phyloP scores from a whole-genome alignment of 2,329 filamentous ascomycete species.

The Fusarium sp. region DNA sequence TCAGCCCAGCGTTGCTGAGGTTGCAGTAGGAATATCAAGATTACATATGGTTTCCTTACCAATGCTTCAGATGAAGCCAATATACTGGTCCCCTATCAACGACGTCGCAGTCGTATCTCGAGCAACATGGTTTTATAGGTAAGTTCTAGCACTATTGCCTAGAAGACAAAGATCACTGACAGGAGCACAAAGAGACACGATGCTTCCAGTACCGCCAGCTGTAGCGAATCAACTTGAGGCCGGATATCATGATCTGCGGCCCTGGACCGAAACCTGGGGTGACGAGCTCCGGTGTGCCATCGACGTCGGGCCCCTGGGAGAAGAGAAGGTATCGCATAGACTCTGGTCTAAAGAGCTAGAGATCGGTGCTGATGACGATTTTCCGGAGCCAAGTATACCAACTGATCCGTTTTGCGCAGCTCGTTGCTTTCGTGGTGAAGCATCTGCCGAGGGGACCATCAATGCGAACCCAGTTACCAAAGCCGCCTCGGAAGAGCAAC shows the following conservation, averaged over 20 bases:
- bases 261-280: constrained; percentile 91
- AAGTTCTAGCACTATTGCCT: background rate
- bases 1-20: constrained; percentile 58
- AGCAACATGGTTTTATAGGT: constrained; percentile 96
- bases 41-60: constrained; percentile 90
- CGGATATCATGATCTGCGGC: constrained; percentile 87
- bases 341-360: constrained; percentile 76
- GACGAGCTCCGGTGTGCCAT: constrained; percentile 92
- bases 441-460: constrained; percentile 64
- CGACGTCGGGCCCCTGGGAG: constrained; percentile 87
- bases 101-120: constrained; percentile 85
- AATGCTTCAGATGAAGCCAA: constrained; percentile 88
- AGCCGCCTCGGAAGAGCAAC: constrained; percentile 51
- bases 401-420: constrained; percentile 69
- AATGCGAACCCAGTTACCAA: constrained; percentile 48
- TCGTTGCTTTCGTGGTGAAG: constrained; percentile 69
- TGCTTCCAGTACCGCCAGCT: constrained; percentile 85
- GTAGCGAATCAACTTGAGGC: constrained; percentile 93
- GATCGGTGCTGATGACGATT: constrained; percentile 28
- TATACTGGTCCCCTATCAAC: constrained; percentile 96
- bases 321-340: constrained; percentile 87
- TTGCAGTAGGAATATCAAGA: constrained; percentile 89
- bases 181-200: constrained; percentile 71
- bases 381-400: constrained; percentile 57
- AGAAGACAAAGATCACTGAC: constrained; percentile 28